Evolutionary conservation across 208 protist species (phyloP).

Genomic region (Wallacemonas sp.): DNA sequence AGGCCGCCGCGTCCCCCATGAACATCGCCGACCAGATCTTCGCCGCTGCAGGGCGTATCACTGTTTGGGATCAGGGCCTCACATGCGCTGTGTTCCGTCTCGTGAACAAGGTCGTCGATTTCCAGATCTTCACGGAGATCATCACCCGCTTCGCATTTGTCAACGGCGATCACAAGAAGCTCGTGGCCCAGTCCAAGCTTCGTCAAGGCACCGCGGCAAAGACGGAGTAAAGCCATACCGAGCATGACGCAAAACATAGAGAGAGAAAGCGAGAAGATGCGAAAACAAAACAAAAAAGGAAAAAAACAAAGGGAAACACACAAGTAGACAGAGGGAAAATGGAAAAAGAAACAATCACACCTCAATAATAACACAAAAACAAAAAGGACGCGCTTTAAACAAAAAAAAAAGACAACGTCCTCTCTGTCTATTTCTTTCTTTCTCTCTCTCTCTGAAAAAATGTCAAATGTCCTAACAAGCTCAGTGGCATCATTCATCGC

Average conservation of each 20-base stretch:
- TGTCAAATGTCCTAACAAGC: too few relatives aligned
- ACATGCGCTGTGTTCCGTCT: constrained; percentile 70
- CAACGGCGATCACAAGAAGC: constrained; percentile 69
- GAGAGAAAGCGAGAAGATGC: background rate
- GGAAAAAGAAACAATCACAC: constrained; percentile 2
- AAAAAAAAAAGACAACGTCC: background rate
- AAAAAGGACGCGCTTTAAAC: background rate
- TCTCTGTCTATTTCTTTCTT: background rate
- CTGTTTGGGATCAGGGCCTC: constrained; percentile 83
- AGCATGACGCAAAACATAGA: constrained; percentile 11
- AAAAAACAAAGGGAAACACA: background rate
- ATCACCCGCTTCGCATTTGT: constrained; percentile 75
- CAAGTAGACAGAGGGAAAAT: background rate
- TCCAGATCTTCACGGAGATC: constrained; percentile 80
- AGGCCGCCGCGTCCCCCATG: constrained; percentile 63
- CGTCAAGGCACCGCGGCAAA: constrained; percentile 16
- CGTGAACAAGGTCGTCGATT: constrained; percentile 83
- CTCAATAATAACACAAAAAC: constrained; percentile 7
- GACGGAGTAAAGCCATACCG: background rate
- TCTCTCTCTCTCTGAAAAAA: background rate
- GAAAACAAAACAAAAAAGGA: constrained; percentile 14
- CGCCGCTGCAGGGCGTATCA: constrained; percentile 75
- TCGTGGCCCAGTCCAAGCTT: constrained; percentile 52
- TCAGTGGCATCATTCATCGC: too few relatives aligned
- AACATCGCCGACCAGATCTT: constrained; percentile 87